phyloP scores from a whole-genome alignment of 192 early-diverging fungal genomes.

The Umbelopsis ramanniana region DNA sequence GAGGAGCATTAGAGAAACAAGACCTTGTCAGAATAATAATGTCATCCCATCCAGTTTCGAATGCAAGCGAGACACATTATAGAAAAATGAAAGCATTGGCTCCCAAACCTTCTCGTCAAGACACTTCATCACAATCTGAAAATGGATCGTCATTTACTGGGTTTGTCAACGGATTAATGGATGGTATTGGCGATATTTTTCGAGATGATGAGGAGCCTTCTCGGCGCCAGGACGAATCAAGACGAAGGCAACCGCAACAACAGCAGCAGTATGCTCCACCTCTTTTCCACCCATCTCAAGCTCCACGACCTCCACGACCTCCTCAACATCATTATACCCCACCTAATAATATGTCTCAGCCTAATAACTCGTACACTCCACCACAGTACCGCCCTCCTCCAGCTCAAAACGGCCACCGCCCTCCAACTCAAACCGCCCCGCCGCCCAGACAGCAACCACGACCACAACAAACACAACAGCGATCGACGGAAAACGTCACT shows the following conservation, averaged over 20 bases:
- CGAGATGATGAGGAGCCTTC: neutral
- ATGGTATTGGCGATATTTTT: conserved; percentile 2
- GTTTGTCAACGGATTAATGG: conserved; percentile 1
- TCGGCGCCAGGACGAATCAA: neutral
- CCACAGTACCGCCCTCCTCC: too few relatives aligned
- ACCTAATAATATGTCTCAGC: neutral
- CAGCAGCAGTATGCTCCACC: conserved; percentile 21
- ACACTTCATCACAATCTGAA: neutral
- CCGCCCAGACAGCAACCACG: conserved; percentile 18
- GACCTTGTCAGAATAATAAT: conserved; percentile 42
- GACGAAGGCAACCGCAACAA: conserved; percentile 17
- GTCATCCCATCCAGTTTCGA: conserved; percentile 33
- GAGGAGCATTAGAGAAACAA: conserved; percentile 41
- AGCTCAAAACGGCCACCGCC: too few relatives aligned
- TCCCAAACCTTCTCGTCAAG: neutral
- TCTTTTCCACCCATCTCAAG: neutral
- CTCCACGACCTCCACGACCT: neutral
- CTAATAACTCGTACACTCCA: neutral
- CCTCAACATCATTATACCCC: neutral
- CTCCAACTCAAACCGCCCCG: neutral
- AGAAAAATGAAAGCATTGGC: conserved; percentile 2
- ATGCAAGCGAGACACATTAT: conserved; percentile 34
- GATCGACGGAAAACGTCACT: conserved; percentile 9
- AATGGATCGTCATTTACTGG: neutral
- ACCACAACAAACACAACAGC: conserved; percentile 7